Percentiles rank a stretch among this genome's conserved stretches.
phyloP scores from a whole-genome alignment of 1,139 yeast species.

The Meyerozyma smithsonii region DNA sequence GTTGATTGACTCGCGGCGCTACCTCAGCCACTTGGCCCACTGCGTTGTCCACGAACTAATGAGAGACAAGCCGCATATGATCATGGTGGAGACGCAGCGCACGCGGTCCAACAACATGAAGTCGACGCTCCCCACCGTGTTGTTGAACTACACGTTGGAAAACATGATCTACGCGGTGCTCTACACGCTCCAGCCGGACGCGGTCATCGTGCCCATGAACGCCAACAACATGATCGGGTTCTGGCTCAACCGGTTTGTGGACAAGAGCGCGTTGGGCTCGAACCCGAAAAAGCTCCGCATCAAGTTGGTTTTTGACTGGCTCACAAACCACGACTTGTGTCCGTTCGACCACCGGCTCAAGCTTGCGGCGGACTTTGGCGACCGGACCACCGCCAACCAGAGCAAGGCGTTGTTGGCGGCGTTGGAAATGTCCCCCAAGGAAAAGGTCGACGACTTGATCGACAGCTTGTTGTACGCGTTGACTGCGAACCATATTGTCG shows the following conservation, averaged over 20 bases:
- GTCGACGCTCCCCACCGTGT: slow-evolving; percentile 37
- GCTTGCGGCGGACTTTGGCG: slow-evolving; percentile 6
- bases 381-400: slow-evolving; percentile 6
- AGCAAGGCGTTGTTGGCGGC: slow-evolving; percentile 6
- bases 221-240: slow-evolving; percentile 33
- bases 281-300: slow-evolving; percentile 20
- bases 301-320: slow-evolving; percentile 12
- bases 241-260: slow-evolving; percentile 34
- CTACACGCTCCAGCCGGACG: slow-evolving; percentile 12
- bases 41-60: slow-evolving; percentile 17
- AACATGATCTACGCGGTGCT: slow-evolving; percentile 25
- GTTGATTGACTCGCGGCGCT: slow-evolving; percentile 21
- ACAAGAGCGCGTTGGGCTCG: slow-evolving; percentile 16
- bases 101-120: slow-evolving; percentile 30
- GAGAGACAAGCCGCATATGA: slow-evolving; percentile 11
- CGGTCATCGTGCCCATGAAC: slow-evolving; percentile 28
- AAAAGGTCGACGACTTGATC: slow-evolving; percentile 37
- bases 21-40: slow-evolving; percentile 21
- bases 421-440: slow-evolving; percentile 11
- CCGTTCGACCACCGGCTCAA: not conserved
- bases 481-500: slow-evolving; percentile 22
- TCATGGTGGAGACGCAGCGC: slow-evolving; percentile 36
- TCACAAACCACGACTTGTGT: slow-evolving; percentile 4
- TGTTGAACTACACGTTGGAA: slow-evolving; percentile 34
- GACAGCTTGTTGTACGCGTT: slow-evolving; percentile 35